A percentile compares a stretch with the other conserved stretches of the same genome.
These are phyloP conservation scores for Colletotrichum costaricense DNA, from an alignment of 2,329 filamentous ascomycete genomes.

Conservation along the genomic window DNA sequence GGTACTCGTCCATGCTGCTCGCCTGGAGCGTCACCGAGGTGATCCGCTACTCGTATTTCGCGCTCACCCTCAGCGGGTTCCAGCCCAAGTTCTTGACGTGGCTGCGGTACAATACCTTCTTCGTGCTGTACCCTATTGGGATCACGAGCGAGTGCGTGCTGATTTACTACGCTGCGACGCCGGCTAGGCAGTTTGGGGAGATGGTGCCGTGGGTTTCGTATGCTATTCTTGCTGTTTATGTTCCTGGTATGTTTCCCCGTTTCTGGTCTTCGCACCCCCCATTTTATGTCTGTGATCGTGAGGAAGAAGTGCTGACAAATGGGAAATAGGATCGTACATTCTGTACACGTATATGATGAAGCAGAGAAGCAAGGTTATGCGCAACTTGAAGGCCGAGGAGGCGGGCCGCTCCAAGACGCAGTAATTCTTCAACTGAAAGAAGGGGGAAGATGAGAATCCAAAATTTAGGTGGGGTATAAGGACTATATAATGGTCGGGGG, in stretches of 20 bases:
- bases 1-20: slow-evolving; percentile 81
- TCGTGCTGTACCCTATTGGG: slow-evolving; percentile 90
- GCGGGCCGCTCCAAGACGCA: slow-evolving; percentile 32
- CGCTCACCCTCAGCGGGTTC: slow-evolving; percentile 72
- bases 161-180: slow-evolving; percentile 76
- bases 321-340: slow-evolving; percentile 73
- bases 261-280: too few relatives aligned
- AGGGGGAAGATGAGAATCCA: background rate
- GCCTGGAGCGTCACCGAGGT: slow-evolving; percentile 95
- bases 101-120: slow-evolving; percentile 93
- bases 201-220: slow-evolving; percentile 70
- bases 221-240: slow-evolving; percentile 77
- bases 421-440: background rate
- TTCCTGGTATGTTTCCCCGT: slow-evolving; percentile 77
- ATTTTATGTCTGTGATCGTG: background rate
- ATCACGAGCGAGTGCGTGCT: slow-evolving; percentile 89
- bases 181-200: slow-evolving; percentile 61
- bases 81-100: slow-evolving; percentile 78
- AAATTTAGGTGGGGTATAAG: slow-evolving; percentile 9
- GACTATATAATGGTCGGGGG: slow-evolving; percentile 12
- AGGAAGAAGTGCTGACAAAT: background rate
- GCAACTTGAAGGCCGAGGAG: slow-evolving; percentile 64
- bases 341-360: slow-evolving; percentile 95
- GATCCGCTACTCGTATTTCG: slow-evolving; percentile 93
- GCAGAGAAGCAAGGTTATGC: slow-evolving; percentile 85